A percentile compares a stretch with the other conserved stretches of the same genome.
phyloP scores from a whole-genome alignment of 192 early-diverging fungal genomes.

The Bifiguratus adelaidae region DNA sequence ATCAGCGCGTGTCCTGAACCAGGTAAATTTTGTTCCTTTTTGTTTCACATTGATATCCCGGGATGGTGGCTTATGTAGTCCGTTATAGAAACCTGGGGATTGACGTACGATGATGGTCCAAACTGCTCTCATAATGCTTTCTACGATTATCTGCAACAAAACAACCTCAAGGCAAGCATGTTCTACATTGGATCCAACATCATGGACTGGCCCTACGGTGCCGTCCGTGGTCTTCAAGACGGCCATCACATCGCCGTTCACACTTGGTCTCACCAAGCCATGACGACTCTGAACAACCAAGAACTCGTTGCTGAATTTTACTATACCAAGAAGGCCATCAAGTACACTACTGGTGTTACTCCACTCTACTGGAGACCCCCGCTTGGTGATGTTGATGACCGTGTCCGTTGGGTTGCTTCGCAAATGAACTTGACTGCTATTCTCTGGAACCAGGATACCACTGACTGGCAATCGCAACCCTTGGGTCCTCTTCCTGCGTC shows the following conservation, averaged over 20 bases:
- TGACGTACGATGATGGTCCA: slow-evolving; percentile 63
- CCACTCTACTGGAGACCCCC: slow-evolving; percentile 29
- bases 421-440: slow-evolving; percentile 32
- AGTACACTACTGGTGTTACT: slow-evolving; percentile 16
- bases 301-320: slow-evolving; percentile 46
- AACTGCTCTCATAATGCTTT: slow-evolving; percentile 31
- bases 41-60: too few species aligned
- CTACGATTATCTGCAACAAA: slow-evolving; percentile 26
- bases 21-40: not conserved
- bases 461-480: slow-evolving; percentile 25
- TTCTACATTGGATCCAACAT: slow-evolving; percentile 36
- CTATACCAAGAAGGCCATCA: slow-evolving; percentile 40
- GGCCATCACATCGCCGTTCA: slow-evolving; percentile 54
- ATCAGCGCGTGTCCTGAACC: not conserved
- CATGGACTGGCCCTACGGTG: slow-evolving; percentile 23
- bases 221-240: not conserved
- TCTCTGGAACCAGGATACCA: slow-evolving; percentile 37
- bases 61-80: too few species aligned
- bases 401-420: slow-evolving; percentile 32
- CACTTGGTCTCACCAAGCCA: slow-evolving; percentile 46
- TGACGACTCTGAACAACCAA: slow-evolving; percentile 32
- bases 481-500: slow-evolving; percentile 14
- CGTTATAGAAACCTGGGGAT: slow-evolving; percentile 37
- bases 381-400: slow-evolving; percentile 42
- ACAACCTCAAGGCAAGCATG: slow-evolving; percentile 39